Conservation (phyloP, 257 asterid species). For the Solanum tacnaense region DNA sequence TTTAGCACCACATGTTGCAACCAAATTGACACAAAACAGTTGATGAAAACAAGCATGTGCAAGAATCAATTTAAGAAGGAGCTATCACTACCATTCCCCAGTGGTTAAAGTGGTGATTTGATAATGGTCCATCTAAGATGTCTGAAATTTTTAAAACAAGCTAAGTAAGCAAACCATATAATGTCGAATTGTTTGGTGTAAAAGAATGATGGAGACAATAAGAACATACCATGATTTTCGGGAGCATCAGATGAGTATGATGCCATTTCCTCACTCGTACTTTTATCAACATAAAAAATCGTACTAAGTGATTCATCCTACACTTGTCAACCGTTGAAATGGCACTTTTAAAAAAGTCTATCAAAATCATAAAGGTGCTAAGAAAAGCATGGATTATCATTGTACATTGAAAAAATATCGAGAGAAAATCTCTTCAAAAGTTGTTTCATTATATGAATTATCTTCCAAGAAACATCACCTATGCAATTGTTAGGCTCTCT, state of each 20-base stretch:
- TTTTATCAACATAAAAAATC: too few relatives aligned
- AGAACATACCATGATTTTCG: conserved; percentile 21
- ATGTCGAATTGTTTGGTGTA: not conserved
- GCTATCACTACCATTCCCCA: not conserved
- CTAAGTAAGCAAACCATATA: not conserved
- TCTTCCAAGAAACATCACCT: conserved; percentile 3
- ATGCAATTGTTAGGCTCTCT: too few relatives aligned
- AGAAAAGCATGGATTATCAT: conserved; percentile 14
- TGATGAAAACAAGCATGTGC: too few relatives aligned
- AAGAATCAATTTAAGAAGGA: not conserved
- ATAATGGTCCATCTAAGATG: not conserved
- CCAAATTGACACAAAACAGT: too few relatives aligned
- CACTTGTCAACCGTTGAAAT: too few relatives aligned
- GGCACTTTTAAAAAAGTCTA: not conserved
- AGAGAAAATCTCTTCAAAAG: conserved; percentile 11
- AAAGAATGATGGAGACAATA: conserved; percentile 1
- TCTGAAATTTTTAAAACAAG: not conserved
- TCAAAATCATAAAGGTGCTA: not conserved
- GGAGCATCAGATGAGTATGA: conserved; percentile 25
- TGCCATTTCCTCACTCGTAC: conserved; percentile 17
- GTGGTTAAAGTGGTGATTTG: not conserved
- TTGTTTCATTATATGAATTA: not conserved
- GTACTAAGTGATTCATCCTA: too few relatives aligned
- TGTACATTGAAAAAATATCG: not conserved
- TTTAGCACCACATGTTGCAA: too few relatives aligned